Base-by-base conservation (phyloP, 1,139 yeast genomes). In the Candida pseudoviswanathii region DNA sequence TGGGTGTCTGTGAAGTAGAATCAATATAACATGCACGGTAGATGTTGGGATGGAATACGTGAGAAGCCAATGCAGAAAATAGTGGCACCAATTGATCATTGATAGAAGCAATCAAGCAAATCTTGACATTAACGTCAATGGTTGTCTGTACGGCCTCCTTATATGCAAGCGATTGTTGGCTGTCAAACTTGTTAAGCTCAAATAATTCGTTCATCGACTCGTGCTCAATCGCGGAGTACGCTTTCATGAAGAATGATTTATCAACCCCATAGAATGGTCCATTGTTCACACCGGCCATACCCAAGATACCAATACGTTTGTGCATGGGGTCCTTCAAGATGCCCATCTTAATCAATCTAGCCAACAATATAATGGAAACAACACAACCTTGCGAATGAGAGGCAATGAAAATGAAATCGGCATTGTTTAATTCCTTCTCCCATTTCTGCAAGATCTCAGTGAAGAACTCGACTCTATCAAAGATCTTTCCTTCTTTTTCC, bases 301-400 rank as follows among this genome's bases (percentile, higher is more conserved):
- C 95, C 45, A 94, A 70, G 25, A 94, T 73, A 0, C 95, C 91
- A 22, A 91, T 77, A 40, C 81, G 71, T 58, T 85, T 84, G 32
- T 65, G 65, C 21, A 68, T 67, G 0, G 77, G 71, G 48, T 71
- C 68, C 57, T 73, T 74, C 21, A 90, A 78, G 26, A 88, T 76
- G 0, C 94, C 96, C 55, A 82, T 77, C 54, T 81, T 85, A 6
- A 94, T 80, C 42, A 94, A 73, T 56, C 81, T 78, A 0, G 96
- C 89, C 32, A 91, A 69, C 30, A 94, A 65, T 44, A 90, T 86
- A 1, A 90, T 84, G 0, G 96, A 84, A 0, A 94, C 98, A 0
- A 96, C 97, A 48, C 95, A 86, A 0, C 99, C 98, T 67, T 94
- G 99, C 0, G 97, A 90, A 68, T 94, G 99, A 0, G 96, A 84